These are phyloP conservation scores for Kondoa subrosea DNA, from an alignment of 768 basidiomycete genomes.

Conservation along the genomic window DNA sequence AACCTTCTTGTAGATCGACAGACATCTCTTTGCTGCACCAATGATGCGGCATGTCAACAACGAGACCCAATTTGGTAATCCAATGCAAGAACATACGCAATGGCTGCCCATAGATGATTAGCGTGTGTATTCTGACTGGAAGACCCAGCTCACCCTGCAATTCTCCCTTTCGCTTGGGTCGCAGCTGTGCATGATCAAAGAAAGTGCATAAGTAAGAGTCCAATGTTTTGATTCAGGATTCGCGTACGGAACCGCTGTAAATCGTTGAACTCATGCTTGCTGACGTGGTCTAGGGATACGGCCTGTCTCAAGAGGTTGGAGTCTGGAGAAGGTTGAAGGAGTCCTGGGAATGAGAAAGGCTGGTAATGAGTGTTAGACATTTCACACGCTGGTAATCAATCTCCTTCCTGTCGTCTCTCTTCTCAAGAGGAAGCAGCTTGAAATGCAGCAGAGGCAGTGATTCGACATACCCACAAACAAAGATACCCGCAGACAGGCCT, in stretches of 20 bases:
- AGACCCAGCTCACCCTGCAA: background rate
- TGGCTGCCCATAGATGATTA: background rate
- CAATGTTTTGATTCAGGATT: background rate
- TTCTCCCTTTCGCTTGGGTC: background rate
- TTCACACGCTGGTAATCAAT: no score
- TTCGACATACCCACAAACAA: no score
- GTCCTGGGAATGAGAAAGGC: no score
- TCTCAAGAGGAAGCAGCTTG: no score
- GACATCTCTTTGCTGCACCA: background rate
- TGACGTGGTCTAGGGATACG: background rate
- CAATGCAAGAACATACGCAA: background rate
- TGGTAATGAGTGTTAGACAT: no score
- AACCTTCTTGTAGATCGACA: background rate
- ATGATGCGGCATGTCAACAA: background rate
- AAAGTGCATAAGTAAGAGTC: background rate
- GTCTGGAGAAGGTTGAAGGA: background rate
- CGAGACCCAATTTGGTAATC: background rate
- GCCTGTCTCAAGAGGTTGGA: background rate
- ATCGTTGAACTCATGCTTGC: background rate
- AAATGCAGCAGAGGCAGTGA: no score
- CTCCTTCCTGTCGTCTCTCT: no score
- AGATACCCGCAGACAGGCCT: no score
- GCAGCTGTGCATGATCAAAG: background rate
- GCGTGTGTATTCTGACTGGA: no score
- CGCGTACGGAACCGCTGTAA: background rate